Evolutionary conservation across 805 yeast genomes (phyloP).

Genomic region (Candida anglica): DNA sequence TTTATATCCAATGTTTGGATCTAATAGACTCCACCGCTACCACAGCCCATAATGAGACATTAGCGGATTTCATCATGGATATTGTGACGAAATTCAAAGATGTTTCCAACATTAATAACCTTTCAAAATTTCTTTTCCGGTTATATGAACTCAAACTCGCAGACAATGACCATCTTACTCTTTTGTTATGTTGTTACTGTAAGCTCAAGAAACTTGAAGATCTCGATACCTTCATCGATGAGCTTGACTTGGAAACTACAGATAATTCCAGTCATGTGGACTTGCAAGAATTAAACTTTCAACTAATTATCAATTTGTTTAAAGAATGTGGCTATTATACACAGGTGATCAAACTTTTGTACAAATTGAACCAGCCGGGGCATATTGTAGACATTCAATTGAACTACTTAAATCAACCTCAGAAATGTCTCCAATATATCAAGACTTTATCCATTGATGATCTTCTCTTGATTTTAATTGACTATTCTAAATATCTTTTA

Average conservation of each 20-base stretch:
- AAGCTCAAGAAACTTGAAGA: slow-evolving; percentile 63
- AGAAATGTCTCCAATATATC: slow-evolving; percentile 60
- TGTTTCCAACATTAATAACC: slow-evolving; percentile 61
- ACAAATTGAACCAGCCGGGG: slow-evolving; percentile 67
- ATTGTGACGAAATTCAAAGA: slow-evolving; percentile 77
- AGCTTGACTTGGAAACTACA: slow-evolving; percentile 23
- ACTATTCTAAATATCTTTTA: slow-evolving; percentile 61
- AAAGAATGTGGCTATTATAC: slow-evolving; percentile 65
- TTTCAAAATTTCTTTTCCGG: slow-evolving; percentile 61
- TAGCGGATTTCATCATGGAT: slow-evolving; percentile 53
- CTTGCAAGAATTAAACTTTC: slow-evolving; percentile 55
- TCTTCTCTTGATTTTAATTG: slow-evolving; percentile 63
- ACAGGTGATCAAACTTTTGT: slow-evolving; percentile 68
- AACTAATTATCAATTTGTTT: slow-evolving; percentile 63
- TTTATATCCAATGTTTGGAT: slow-evolving; percentile 51
- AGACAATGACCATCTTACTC: slow-evolving; percentile 75
- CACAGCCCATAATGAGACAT: slow-evolving; percentile 7
- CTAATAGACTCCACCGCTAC: slow-evolving; percentile 10
- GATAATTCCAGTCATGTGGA: slow-evolving; percentile 4
- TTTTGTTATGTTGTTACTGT: slow-evolving; percentile 74
- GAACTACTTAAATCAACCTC: slow-evolving; percentile 58
- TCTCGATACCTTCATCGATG: slow-evolving; percentile 52
- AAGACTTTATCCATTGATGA: slow-evolving; percentile 72
- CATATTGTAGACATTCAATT: slow-evolving; percentile 73
- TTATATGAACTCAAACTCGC: slow-evolving; percentile 55